Base-by-base conservation (phyloP, 2,329 filamentous ascomycete genomes). In the Fusarium dimerum region DNA sequence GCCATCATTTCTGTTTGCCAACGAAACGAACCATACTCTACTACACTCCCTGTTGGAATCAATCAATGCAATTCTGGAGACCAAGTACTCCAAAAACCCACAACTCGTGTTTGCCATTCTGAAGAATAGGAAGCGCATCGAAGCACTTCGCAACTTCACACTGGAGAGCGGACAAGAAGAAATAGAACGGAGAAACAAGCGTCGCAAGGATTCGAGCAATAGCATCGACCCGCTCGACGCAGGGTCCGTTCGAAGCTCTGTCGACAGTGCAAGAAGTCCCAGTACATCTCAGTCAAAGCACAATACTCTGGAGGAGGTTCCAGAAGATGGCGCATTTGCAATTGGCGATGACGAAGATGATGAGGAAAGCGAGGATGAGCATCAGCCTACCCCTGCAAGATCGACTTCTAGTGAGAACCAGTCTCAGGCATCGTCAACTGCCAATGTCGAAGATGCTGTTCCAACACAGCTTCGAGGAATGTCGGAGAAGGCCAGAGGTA, bases 401-500 rank as follows among this genome's bases (percentile, higher is more conserved):
- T 85, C 84, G 10, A 88, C 85, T 1, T 82, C 86, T 2, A 85
- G 85, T 70, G 76, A 88, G 69, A 74, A 81, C 55, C 72, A 85
- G 63, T 79, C 82, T 56, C 81, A 85, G 38, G 83, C 87, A 18
- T 86, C 89, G 5, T 93, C 90, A 0, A 83, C 84, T 0, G 84
- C 83, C 0, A 77, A 78, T 39, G 74, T 82, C 1, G 91, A 95
- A 53, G 92, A 95, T 54, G 87, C 88, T 5, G 84, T 96, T 10
- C 92, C 91, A 13, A 80, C 86, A 17, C 92, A 97, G 68, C 71
- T 96, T 30, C 84, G 90, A 51, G 92, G 92, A 49, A 96, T 97
- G 90, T 97, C 93, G 17, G 94, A 97, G 72, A 99, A 97, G 71
- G 94, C 94, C 15, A 81, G 94, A 45, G 94, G 94, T 8, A 99